Base-by-base conservation (phyloP, 306 rosid genomes). In the Citrullus mucosospermus region DNA sequence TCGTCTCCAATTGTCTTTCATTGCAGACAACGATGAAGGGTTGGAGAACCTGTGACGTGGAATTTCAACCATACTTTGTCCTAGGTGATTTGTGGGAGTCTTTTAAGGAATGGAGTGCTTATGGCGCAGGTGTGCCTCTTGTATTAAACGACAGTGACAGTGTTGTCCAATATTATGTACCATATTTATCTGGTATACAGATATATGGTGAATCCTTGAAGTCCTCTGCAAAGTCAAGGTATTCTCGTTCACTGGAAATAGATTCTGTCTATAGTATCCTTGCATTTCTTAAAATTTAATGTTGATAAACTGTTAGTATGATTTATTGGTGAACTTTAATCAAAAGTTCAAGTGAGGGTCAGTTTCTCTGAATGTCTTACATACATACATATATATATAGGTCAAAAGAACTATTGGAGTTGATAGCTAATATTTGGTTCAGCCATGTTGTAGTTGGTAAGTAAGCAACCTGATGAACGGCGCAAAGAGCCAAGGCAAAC, bases 61-160 rank as follows among this genome's bases (percentile, higher is more conserved):
- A 90, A 67, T 81, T 4, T 84, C 91, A 82, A 86, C 98, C 98
- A 17, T 89, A 86, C 79, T 93, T 93, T 82, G 87, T 88, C 16
- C 92, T 93, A 13, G 88, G 91, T 75, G 96, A 93, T 83, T 76
- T 93, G 54, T 93, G 98, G 98, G 97, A 91, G 80, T 89, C 96
- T 17, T 93, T 93, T 71, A 84, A 85, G 85, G 98, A 93, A 60
- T 90, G 97, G 98, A 93, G 98, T 75, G 98, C 97, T 34, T 93
- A 93, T 70, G 98, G 98, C 14, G 96, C 92, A 22, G 98, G 98
- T 80, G 98, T 93, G 78, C 98, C 98, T 9, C 88, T 93, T 77
- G 87, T 93, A 61, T 78, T 93, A 59, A 89, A 93, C 79, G 93
- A 86, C 77, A 85, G 83, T 38, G 92, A 90, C 59, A 81, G 86